Evolutionary conservation across 2,329 filamentous ascomycete species (phyloP), one percentile per base, ranked within the genome.

Genomic region (Teratosphaeria zuluensis): DNA sequence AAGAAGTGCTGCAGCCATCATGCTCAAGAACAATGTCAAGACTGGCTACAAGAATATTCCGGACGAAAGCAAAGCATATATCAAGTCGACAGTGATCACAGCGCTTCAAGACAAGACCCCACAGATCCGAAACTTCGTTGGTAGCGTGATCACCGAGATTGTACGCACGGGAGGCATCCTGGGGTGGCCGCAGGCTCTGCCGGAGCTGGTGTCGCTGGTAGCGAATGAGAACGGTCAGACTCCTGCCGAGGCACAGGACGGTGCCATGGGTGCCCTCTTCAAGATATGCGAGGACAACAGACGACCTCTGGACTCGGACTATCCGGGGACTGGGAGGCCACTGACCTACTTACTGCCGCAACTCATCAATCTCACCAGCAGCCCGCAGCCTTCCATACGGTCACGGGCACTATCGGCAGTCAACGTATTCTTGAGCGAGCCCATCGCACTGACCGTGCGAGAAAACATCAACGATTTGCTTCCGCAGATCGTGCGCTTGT

Each of bases 231-330:
- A 78, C 53, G 87, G 88, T 48, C 84, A 87, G 62, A 78, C 85
- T 24, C 78, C 89, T 6, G 77, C 81, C 51, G 83, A 89, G 69
- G 86, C 87, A 12, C 91, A 96, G 71, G 92, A 99, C 73, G 92
- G 92, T 61, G 92, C 90, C 66, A 96, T 97, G 88, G 85, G 89
- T 54, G 92, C 94, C 54, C 80, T 99, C 74, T 80, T 88, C 72
- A 97, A 97, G 79, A 92, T 99, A 62, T 99, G 94, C 75, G 94
- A 99, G 75, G 94, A 99, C 76, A 96, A 95, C 76, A 86, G 84
- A 69, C 90, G 88, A 71, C 81, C 90, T 60, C 79, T 99, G 57
- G 90, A 95, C 74, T 86, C 87, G 67, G 90, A 96, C 63, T 90
- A 95, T 72, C 86, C 91, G 69, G 90, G 91, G 61, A 87, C 96